Conservation (phyloP, 129 eudicot genomes). For the Centrapalus pauciflorus region DNA sequence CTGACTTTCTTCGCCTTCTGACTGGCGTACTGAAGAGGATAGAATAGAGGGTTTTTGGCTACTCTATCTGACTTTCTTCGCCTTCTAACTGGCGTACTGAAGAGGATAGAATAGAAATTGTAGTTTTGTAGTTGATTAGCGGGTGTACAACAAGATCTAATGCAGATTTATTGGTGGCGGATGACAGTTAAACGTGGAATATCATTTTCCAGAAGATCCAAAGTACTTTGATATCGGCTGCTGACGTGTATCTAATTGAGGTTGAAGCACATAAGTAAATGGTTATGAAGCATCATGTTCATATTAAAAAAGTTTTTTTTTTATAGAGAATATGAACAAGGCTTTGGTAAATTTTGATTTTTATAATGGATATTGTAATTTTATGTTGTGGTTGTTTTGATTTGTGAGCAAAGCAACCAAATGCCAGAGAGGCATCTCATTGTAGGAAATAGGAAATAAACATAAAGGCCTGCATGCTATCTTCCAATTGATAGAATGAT, state of each 20-base stretch:
- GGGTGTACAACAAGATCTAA: neutral
- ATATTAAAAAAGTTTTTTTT: neutral
- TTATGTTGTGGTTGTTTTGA: slow-evolving; percentile 14
- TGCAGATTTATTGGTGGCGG: slow-evolving; percentile 15
- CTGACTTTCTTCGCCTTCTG: too few relatives aligned
- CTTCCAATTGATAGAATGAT: neutral
- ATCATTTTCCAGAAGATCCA: slow-evolving; percentile 78
- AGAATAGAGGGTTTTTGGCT: too few relatives aligned
- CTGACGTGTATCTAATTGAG: slow-evolving; percentile 28
- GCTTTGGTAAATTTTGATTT: slow-evolving; percentile 12
- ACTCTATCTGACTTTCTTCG: too few relatives aligned
- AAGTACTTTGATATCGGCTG: slow-evolving; percentile 71
- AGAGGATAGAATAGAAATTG: neutral
- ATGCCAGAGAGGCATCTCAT: too few relatives aligned
- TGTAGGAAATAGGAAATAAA: slow-evolving; percentile 21
- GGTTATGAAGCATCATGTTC: slow-evolving; percentile 9
- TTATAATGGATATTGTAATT: neutral
- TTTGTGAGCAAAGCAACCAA: slow-evolving; percentile 5
- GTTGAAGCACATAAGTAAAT: slow-evolving; percentile 14
- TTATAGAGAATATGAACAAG: neutral
- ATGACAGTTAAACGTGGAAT: slow-evolving; percentile 73
- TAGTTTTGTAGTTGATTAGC: neutral
- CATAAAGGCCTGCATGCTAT: slow-evolving; percentile 12
- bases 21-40: too few relatives aligned
- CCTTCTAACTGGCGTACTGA: too few relatives aligned